These are phyloP conservation scores for Fusarium solani-melongenae DNA, from an alignment of 2,329 filamentous ascomycete species.

Conservation along the genomic window DNA sequence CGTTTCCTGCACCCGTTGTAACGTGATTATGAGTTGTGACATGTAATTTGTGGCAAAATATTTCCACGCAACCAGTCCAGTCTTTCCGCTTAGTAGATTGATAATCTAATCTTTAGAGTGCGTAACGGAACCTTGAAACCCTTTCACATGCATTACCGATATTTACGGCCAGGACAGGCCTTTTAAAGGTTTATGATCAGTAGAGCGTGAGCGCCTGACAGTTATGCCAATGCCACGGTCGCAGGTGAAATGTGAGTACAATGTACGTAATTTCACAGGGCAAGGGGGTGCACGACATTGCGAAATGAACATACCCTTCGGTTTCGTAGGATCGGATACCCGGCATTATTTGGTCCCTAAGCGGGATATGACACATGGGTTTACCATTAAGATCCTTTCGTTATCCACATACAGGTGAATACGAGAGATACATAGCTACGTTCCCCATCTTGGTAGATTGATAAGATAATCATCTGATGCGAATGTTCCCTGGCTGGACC, in stretches of 20 bases:
- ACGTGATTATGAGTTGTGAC: background rate
- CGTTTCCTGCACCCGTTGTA: background rate
- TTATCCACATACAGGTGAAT: background rate
- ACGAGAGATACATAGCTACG: background rate
- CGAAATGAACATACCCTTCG: background rate
- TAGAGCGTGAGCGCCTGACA: background rate
- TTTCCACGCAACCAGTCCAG: background rate
- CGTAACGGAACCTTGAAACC: background rate
- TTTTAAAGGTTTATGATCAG: background rate
- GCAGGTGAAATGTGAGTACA: background rate
- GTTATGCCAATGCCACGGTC: background rate
- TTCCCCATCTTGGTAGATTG: background rate
- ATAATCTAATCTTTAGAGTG: background rate
- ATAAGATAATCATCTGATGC: background rate
- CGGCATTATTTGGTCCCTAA: background rate
- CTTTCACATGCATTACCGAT: background rate
- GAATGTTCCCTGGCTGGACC: background rate
- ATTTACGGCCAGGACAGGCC: background rate
- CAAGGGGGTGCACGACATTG: background rate
- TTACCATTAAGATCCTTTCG: background rate
- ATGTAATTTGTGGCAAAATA: background rate
- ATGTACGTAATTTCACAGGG: background rate
- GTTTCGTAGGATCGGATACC: background rate
- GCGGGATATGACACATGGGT: background rate
- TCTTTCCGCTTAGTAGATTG: background rate